Conservation (phyloP, 176 grass and related monocot genomes). For the Typha latifolia region DNA sequence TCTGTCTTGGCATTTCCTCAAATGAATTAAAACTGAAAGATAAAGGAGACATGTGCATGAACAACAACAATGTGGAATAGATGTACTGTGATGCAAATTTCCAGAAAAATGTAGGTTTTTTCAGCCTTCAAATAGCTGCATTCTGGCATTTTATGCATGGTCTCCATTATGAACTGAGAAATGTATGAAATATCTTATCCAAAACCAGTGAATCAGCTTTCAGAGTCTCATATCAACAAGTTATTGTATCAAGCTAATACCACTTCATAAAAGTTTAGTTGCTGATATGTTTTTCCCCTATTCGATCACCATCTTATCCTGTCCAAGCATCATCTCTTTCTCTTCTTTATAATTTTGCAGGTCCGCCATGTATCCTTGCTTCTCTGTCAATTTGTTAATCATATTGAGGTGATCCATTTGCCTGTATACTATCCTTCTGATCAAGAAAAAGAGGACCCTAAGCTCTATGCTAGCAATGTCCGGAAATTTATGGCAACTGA, state of each 20-base stretch:
- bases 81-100: too few relatives aligned
- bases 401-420: constrained; percentile 71
- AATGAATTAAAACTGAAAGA: too few relatives aligned
- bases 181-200: too few relatives aligned
- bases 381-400: constrained; percentile 84
- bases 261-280: background rate
- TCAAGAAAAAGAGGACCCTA: constrained; percentile 84
- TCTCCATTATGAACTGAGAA: too few relatives aligned
- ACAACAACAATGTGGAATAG: too few relatives aligned
- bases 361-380: constrained; percentile 74
- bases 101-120: too few relatives aligned
- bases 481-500: constrained; percentile 78
- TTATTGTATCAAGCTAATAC: background rate
- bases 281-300: background rate
- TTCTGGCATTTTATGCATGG: too few relatives aligned
- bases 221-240: too few relatives aligned
- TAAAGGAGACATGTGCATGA: too few relatives aligned
- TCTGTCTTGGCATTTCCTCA: too few relatives aligned
- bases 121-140: too few relatives aligned
- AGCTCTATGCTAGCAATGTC: constrained; percentile 69
- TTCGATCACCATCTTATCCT: background rate
- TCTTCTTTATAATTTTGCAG: constrained; percentile 42
- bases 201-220: too few relatives aligned
- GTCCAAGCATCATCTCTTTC: background rate
- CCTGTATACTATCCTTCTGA: constrained; percentile 79